Evolutionary conservation across 2,329 filamentous ascomycete species (phyloP).

Genomic region (Verticillium klebahnii): DNA sequence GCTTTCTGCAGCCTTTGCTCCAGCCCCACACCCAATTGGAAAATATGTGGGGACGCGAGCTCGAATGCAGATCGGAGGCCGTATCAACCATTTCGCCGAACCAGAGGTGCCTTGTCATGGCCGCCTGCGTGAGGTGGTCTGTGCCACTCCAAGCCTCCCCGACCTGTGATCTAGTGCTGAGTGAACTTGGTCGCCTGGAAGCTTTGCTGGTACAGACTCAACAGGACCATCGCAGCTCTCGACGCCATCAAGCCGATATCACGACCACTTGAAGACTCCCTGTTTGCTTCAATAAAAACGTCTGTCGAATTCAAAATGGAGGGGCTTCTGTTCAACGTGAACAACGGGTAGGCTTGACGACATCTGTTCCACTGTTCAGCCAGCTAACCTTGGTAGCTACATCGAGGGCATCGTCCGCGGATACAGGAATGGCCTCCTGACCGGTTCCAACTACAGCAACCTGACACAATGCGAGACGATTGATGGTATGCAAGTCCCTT

Average conservation of each 20-base stretch:
- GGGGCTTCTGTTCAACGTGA: slow-evolving; percentile 90
- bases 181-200: slow-evolving; percentile 7
- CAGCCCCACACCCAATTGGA: slow-evolving; percentile 3
- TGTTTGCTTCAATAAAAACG: background rate
- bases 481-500: slow-evolving; percentile 60
- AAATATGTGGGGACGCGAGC: background rate
- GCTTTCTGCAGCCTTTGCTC: slow-evolving; percentile 8
- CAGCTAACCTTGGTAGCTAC: slow-evolving; percentile 50
- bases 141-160: background rate
- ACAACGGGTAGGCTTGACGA: slow-evolving; percentile 66
- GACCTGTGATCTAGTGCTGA: background rate
- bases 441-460: slow-evolving; percentile 86
- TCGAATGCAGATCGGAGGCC: slow-evolving; percentile 6
- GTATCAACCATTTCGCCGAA: slow-evolving; percentile 11
- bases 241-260: background rate
- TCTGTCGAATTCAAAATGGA: slow-evolving; percentile 56
- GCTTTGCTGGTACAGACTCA: background rate
- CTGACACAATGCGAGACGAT: slow-evolving; percentile 96
- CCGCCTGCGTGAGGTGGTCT: background rate
- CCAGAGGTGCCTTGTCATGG: background rate
- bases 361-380: background rate
- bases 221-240: background rate
- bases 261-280: background rate
- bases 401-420: slow-evolving; percentile 96
- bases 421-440: slow-evolving; percentile 92